Evolutionary conservation across 1,284 basidiomycete genomes (phyloP).

Genomic region (Chondrostereum purpureum): DNA sequence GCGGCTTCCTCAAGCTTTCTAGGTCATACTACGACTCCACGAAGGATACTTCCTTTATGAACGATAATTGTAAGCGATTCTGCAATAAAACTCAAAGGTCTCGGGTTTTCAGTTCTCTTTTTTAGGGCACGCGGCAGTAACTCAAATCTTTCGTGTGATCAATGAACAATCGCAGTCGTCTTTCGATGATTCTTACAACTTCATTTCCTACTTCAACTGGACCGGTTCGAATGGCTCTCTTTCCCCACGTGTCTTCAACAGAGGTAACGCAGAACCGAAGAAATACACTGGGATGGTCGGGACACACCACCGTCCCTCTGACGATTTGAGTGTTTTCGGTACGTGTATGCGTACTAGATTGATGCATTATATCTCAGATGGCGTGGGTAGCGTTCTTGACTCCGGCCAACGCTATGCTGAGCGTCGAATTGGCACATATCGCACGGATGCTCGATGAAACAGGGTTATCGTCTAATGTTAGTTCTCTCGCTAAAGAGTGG

Average conservation of each 20-base stretch:
- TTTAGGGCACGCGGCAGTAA: slow-evolving; percentile 61
- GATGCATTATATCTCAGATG: too few relatives aligned
- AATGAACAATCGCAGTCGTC: slow-evolving; percentile 69
- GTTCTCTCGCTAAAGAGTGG: slow-evolving; percentile 48
- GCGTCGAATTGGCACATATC: slow-evolving; percentile 59
- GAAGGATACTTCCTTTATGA: slow-evolving; percentile 64
- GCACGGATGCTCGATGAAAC: slow-evolving; percentile 52
- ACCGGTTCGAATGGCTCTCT: slow-evolving; percentile 59
- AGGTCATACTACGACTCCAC: slow-evolving; percentile 65
- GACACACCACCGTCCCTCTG: slow-evolving; percentile 71
- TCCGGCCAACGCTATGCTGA: slow-evolving; percentile 76
- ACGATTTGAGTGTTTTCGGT: slow-evolving; percentile 68
- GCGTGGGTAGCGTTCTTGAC: slow-evolving; percentile 65
- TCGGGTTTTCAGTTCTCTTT: slow-evolving; percentile 3
- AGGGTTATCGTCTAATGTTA: slow-evolving; percentile 41
- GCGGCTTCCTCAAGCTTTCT: slow-evolving; percentile 72
- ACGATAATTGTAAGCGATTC: slow-evolving; percentile 48
- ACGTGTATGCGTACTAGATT: too few relatives aligned
- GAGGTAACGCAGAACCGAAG: slow-evolving; percentile 64
- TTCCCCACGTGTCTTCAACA: slow-evolving; percentile 58
- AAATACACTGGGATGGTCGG: slow-evolving; percentile 55
- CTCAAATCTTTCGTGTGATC: slow-evolving; percentile 66
- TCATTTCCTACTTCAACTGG: slow-evolving; percentile 75
- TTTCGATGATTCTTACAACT: slow-evolving; percentile 64
- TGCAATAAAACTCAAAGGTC: slow-evolving; percentile 1